A percentile compares a stretch with the other conserved stretches of the same genome.
phyloP scores from a whole-genome alignment of 306 rosid species.

The Vigna angularis region DNA sequence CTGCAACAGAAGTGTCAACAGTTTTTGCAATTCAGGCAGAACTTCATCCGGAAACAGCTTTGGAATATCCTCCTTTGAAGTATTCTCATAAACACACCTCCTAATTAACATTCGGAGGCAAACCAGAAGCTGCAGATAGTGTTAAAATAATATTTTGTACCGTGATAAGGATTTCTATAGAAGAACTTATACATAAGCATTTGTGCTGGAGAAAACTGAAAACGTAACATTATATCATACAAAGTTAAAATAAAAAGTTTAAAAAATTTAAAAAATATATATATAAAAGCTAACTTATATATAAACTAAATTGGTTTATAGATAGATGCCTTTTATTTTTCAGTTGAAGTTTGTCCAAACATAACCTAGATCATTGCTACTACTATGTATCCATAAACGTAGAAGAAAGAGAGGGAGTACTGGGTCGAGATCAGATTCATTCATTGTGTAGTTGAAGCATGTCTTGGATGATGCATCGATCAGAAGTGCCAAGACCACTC shows the following conservation, averaged over 20 bases:
- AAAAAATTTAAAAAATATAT: too few relatives aligned
- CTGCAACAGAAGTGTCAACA: constrained; percentile 67
- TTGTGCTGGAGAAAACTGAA: too few relatives aligned
- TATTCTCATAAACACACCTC: constrained; percentile 65
- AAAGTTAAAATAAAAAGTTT: too few relatives aligned
- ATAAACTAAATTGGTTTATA: too few relatives aligned
- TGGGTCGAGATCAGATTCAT: constrained; percentile 74
- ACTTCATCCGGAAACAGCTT: constrained; percentile 74
- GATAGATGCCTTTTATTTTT: too few relatives aligned
- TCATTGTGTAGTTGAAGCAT: constrained; percentile 71
- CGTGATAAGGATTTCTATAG: neutral
- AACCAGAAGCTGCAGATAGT: constrained; percentile 63
- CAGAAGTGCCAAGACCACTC: constrained; percentile 60
- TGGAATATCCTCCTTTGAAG: constrained; percentile 68
- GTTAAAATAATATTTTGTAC: neutral
- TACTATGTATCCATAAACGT: too few relatives aligned
- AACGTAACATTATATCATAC: too few relatives aligned
- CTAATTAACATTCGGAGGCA: constrained; percentile 75
- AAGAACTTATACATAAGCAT: too few relatives aligned
- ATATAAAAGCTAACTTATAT: too few relatives aligned
- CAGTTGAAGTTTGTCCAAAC: too few relatives aligned
- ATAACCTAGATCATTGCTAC: neutral
- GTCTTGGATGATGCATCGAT: constrained; percentile 63
- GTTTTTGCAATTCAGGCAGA: constrained; percentile 66
- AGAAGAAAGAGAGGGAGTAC: constrained; percentile 36